These are phyloP conservation scores for Fusarium sp. DNA, from an alignment of 2,329 filamentous ascomycete genomes.

Conservation along the genomic window DNA sequence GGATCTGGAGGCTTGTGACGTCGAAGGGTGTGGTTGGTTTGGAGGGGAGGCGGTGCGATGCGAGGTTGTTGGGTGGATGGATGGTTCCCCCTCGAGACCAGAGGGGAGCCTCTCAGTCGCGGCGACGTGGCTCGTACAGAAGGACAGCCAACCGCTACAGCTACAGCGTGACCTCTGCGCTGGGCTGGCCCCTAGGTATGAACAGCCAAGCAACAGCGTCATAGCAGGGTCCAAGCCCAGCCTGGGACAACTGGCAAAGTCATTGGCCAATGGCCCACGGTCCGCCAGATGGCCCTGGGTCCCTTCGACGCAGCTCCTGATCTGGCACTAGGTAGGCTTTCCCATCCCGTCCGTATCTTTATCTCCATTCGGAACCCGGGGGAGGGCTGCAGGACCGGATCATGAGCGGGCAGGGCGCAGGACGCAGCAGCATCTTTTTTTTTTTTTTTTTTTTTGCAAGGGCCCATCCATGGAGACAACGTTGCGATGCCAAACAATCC, in stretches of 20 bases:
- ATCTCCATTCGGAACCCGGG: slow-evolving; percentile 35
- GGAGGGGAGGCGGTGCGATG: slow-evolving; percentile 29
- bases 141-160: slow-evolving; percentile 5
- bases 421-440: slow-evolving; percentile 2
- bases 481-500: slow-evolving; percentile 17
- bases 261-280: slow-evolving; percentile 36
- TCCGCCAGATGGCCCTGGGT: slow-evolving; percentile 14
- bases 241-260: not conserved
- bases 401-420: slow-evolving; percentile 25
- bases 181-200: slow-evolving; percentile 2
- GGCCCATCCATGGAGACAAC: slow-evolving; percentile 27
- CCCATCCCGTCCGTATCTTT: slow-evolving; percentile 11
- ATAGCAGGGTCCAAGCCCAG: slow-evolving; percentile 28
- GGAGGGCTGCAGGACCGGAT: slow-evolving; percentile 27
- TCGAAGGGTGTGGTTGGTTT: slow-evolving; percentile 37
- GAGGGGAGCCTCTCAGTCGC: slow-evolving; percentile 13
- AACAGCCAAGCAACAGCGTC: slow-evolving; percentile 18
- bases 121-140: slow-evolving; percentile 43
- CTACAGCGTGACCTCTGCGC: slow-evolving; percentile 14
- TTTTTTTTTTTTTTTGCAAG: slow-evolving; percentile 2
- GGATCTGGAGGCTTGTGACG: slow-evolving; percentile 37
- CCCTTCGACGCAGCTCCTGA: slow-evolving; percentile 11
- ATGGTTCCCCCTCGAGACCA: slow-evolving; percentile 9
- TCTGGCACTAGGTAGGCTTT: slow-evolving; percentile 38
- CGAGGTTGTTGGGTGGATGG: slow-evolving; percentile 32